A percentile compares a stretch with the other conserved stretches of the same genome.
phyloP scores from a whole-genome alignment of 192 early-diverging fungal genomes.

The Geranomyces variabilis region DNA sequence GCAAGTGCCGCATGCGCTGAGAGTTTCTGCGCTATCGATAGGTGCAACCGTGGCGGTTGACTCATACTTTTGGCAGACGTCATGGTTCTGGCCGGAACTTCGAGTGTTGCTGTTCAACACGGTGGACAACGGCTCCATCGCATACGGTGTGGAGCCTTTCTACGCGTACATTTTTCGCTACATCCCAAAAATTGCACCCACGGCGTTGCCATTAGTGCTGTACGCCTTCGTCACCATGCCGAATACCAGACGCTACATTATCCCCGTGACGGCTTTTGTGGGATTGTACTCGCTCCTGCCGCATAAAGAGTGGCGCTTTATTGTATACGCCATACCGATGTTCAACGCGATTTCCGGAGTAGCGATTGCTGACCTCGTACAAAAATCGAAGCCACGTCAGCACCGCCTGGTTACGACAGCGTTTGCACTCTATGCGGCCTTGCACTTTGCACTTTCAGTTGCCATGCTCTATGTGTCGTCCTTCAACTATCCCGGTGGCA shows the following conservation, averaged over 20 bases:
- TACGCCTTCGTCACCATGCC: slow-evolving; percentile 37
- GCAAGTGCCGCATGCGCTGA: slow-evolving; percentile 2
- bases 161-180: slow-evolving; percentile 72
- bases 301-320: slow-evolving; percentile 97
- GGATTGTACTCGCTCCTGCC: slow-evolving; percentile 71
- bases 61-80: slow-evolving; percentile 75
- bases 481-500: slow-evolving; percentile 89
- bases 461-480: slow-evolving; percentile 54
- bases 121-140: slow-evolving; percentile 56
- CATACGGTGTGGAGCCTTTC: slow-evolving; percentile 75
- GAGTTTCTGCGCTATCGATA: slow-evolving; percentile 31
- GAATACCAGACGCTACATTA: slow-evolving; percentile 54
- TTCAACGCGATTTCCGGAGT: slow-evolving; percentile 55
- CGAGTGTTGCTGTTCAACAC: slow-evolving; percentile 78
- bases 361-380: neutral
- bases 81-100: slow-evolving; percentile 73
- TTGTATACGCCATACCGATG: slow-evolving; percentile 82
- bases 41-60: slow-evolving; percentile 62
- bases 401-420: slow-evolving; percentile 44
- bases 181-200: slow-evolving; percentile 75
- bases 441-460: slow-evolving; percentile 17
- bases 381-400: neutral
- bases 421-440: slow-evolving; percentile 14
- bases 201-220: slow-evolving; percentile 66
- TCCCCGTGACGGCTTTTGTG: slow-evolving; percentile 63